Percentiles rank a stretch among this genome's conserved stretches.
Conservation (phyloP, 2,329 filamentous ascomycete species). For the Trichoderma pleuroti region DNA sequence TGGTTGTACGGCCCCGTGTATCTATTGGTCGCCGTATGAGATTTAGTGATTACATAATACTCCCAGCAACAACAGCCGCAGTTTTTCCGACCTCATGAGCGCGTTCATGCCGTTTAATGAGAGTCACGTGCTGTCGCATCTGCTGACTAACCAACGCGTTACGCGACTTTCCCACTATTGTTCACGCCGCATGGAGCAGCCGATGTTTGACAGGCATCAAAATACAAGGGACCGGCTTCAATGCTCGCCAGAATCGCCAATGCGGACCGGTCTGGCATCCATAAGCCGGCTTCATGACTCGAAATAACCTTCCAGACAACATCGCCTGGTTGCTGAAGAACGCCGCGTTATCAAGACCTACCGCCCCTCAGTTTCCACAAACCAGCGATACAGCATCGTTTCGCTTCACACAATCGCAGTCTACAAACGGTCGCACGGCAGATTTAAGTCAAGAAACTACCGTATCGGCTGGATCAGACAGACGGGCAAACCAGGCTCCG, state of each 20-base stretch:
- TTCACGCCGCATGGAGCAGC: not conserved
- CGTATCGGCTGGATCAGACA: not conserved
- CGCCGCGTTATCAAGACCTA: conserved; percentile 40
- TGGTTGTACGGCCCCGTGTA: no score
- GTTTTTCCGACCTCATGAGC: not conserved
- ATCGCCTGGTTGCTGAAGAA: conserved; percentile 56
- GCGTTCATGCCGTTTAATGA: conserved; percentile 1
- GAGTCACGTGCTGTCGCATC: conserved; percentile 24
- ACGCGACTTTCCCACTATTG: conserved; percentile 25
- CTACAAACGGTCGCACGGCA: conserved; percentile 12
- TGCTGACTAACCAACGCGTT: conserved; percentile 35
- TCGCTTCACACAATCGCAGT: conserved; percentile 28
- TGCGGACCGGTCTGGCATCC: conserved; percentile 25
- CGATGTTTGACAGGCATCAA: not conserved
- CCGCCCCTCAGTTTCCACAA: conserved; percentile 38
- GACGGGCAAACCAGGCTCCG: not conserved
- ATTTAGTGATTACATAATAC: not conserved
- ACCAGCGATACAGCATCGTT: conserved; percentile 28
- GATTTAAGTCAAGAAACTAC: not conserved
- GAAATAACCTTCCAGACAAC: conserved; percentile 57
- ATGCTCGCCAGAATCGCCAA: conserved; percentile 26
- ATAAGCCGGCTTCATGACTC: conserved; percentile 54
- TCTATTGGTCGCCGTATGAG: not conserved
- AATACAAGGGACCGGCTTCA: conserved; percentile 6
- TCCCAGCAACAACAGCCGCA: not conserved